Percentiles rank a stretch among this genome's conserved stretches.
Evolutionary conservation across 345 rosid genomes (phyloP).

Genomic region (Conringia planisiliqua): DNA sequence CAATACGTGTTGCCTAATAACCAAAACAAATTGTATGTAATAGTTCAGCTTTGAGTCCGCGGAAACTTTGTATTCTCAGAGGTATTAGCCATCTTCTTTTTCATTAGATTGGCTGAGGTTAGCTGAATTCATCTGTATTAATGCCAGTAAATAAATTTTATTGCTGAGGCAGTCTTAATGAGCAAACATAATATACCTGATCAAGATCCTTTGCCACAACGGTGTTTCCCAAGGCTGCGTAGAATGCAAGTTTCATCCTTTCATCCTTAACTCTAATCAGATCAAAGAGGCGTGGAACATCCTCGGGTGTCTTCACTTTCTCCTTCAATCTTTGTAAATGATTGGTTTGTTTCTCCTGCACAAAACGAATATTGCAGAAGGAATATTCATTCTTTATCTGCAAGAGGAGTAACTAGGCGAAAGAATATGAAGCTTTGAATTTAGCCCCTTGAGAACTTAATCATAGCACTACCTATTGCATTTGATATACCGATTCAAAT

Average conservation of each 20-base stretch:
- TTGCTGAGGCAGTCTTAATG: slow-evolving; percentile 6
- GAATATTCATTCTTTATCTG: slow-evolving; percentile 9
- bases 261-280: slow-evolving; percentile 80
- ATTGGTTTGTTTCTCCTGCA: slow-evolving; percentile 85
- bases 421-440: neutral
- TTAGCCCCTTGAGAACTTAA: neutral
- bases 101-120: neutral
- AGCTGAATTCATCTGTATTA: neutral
- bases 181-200: slow-evolving; percentile 53
- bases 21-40: neutral
- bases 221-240: slow-evolving; percentile 78
- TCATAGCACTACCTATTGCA: neutral
- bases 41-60: neutral
- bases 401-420: neutral
- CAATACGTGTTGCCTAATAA: slow-evolving; percentile 82
- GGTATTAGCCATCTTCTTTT: neutral
- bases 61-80: neutral
- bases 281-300: slow-evolving; percentile 92
- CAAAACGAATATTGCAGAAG: slow-evolving; percentile 11
- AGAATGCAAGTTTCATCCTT: slow-evolving; percentile 92
- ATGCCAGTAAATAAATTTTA: neutral
- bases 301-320: slow-evolving; percentile 75
- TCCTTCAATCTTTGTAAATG: slow-evolving; percentile 59
- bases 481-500: neutral
- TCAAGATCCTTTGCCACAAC: slow-evolving; percentile 86